Evolutionary conservation across 2,329 filamentous ascomycete genomes (phyloP).

Genomic region (Aspergillus tubingensis): DNA sequence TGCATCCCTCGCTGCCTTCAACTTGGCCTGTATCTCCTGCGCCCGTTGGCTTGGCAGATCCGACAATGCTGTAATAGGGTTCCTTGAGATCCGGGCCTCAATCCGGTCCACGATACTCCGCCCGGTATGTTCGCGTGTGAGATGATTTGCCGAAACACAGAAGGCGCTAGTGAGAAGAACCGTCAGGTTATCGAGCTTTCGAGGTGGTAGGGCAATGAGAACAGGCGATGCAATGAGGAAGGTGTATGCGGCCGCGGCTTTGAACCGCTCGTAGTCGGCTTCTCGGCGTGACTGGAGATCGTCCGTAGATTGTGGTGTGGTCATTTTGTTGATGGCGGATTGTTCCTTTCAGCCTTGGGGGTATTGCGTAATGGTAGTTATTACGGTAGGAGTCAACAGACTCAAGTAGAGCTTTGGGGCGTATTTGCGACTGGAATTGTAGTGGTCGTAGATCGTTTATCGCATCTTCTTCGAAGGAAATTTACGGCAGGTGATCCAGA

Average conservation of each 20-base stretch:
- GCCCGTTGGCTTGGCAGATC: conserved; percentile 38
- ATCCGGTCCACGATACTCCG: conserved; percentile 38
- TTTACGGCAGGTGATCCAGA: not conserved
- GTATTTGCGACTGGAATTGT: not conserved
- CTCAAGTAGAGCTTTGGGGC: not conserved
- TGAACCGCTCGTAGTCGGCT: conserved; percentile 44
- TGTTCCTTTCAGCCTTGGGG: no score
- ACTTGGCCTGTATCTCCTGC: conserved; percentile 33
- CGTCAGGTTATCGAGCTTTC: conserved; percentile 41
- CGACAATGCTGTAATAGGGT: not conserved
- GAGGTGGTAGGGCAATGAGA: conserved; percentile 38
- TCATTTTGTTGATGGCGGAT: not conserved
- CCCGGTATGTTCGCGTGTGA: conserved; percentile 41
- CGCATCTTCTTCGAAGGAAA: not conserved
- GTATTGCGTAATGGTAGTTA: not conserved
- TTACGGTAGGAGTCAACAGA: not conserved
- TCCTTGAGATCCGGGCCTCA: conserved; percentile 25
- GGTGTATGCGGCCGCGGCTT: conserved; percentile 41
- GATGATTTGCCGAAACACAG: conserved; percentile 41
- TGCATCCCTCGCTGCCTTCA: conserved; percentile 32
- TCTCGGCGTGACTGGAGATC: conserved; percentile 24
- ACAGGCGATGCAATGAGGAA: conserved; percentile 39
- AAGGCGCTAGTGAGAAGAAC: conserved; percentile 43
- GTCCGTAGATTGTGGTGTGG: not conserved
- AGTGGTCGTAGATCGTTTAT: not conserved